phyloP scores from a whole-genome alignment of 768 basidiomycete genomes.

The Chlorophyllum brunneum region DNA sequence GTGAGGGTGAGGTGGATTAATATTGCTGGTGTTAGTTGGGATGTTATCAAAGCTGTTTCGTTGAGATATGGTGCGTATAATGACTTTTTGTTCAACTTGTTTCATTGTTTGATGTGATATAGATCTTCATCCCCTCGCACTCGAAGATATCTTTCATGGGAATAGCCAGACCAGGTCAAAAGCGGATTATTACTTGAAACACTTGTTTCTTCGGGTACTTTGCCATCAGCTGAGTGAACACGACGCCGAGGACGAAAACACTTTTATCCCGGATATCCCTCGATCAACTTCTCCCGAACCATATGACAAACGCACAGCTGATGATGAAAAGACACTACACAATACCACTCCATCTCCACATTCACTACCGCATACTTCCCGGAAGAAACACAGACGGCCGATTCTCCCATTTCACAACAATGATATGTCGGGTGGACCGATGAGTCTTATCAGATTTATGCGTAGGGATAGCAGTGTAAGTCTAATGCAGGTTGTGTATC shows the following conservation, averaged over 20 bases:
- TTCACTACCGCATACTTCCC: not conserved
- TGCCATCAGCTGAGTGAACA: conserved; percentile 49
- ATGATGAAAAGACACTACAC: conserved; percentile 4
- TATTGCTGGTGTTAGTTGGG: conserved; percentile 66
- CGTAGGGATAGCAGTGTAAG: conserved; percentile 22
- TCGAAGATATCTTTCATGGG: conserved; percentile 66
- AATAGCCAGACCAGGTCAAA: conserved; percentile 56
- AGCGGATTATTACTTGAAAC: conserved; percentile 65
- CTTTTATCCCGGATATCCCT: conserved; percentile 23
- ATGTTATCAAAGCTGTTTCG: conserved; percentile 65
- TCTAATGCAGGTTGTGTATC: not conserved
- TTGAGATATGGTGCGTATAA: conserved; percentile 53
- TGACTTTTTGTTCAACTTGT: not conserved
- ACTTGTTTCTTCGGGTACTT: conserved; percentile 68
- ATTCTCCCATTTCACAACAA: conserved; percentile 22
- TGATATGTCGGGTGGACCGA: conserved; percentile 14
- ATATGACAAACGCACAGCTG: conserved; percentile 9
- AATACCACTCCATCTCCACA: not conserved
- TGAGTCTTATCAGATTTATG: conserved; percentile 18
- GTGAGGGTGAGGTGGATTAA: conserved; percentile 75
- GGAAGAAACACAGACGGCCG: conserved; percentile 9
- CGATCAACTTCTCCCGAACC: conserved; percentile 36
- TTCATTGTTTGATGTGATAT: not conserved
- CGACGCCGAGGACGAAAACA: conserved; percentile 18
- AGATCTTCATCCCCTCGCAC: conserved; percentile 69